A percentile compares a stretch with the other conserved stretches of the same genome.
Evolutionary conservation across 2,329 filamentous ascomycete genomes (phyloP).

Genomic region (Hawksworthiomyces lignivorus): DNA sequence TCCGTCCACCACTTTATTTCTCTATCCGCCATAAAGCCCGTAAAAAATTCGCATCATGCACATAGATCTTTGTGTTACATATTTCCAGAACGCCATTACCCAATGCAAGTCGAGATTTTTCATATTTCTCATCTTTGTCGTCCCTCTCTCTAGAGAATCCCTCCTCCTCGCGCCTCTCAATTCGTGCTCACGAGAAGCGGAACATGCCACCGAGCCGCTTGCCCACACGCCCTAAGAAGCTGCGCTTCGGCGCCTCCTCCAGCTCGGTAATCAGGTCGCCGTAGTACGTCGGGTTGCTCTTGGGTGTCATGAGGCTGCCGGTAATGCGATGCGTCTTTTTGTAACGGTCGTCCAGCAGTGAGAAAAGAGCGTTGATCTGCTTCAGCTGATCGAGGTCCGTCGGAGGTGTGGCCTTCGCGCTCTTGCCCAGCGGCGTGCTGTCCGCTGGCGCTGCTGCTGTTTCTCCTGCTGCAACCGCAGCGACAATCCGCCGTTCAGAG

Average conservation of each 20-base stretch:
- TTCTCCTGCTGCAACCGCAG: background rate
- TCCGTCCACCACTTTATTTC: no score
- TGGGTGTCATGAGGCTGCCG: constrained; percentile 47
- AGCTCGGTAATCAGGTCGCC: constrained; percentile 53
- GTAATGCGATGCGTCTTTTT: constrained; percentile 42
- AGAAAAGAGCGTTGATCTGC: constrained; percentile 53
- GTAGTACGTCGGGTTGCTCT: constrained; percentile 59
- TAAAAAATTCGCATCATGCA: no score
- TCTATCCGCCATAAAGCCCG: no score
- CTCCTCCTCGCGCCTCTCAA: no score
- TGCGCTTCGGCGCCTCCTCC: constrained; percentile 52
- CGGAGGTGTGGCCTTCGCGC: no score
- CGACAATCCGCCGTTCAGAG: constrained; percentile 20
- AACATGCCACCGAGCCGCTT: constrained; percentile 54
- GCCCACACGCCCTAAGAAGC: constrained; percentile 42
- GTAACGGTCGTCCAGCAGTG: constrained; percentile 53
- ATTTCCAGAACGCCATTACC: no score
- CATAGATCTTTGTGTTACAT: no score
- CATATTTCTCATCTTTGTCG: no score
- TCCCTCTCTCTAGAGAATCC: no score
- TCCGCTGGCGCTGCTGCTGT: constrained; percentile 15
- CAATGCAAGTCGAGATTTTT: no score
- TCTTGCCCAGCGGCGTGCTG: no score
- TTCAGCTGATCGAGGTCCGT: constrained; percentile 42
- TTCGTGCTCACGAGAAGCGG: constrained; percentile 43